phyloP scores from a whole-genome alignment of 2,329 filamentous ascomycete species.

The Chalaropsis thielavioides region DNA sequence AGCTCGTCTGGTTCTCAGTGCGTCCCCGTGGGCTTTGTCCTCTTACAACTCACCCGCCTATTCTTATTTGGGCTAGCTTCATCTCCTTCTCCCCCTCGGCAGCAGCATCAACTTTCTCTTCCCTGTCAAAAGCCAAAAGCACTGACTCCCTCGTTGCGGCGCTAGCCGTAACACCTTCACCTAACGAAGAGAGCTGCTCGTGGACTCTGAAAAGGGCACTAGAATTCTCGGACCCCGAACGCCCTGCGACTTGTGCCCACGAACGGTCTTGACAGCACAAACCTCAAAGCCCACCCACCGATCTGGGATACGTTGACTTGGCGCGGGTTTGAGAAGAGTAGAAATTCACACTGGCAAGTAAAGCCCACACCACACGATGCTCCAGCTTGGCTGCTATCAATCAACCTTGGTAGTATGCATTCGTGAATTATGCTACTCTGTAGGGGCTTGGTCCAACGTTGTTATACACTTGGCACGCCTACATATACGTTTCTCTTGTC shows the following conservation, averaged over 20 bases:
- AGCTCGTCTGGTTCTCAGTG: too few species aligned
- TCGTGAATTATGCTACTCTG: background rate
- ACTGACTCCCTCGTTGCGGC: background rate
- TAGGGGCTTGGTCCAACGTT: background rate
- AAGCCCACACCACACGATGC: too few species aligned
- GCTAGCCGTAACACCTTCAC: background rate
- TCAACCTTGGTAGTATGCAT: background rate
- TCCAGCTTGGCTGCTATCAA: background rate
- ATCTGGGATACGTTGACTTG: background rate
- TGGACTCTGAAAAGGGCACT: background rate
- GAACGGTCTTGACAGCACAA: too few species aligned
- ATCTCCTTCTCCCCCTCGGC: background rate
- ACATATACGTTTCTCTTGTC: background rate
- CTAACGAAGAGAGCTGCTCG: background rate
- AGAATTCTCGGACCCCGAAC: background rate
- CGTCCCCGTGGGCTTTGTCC: too few species aligned
- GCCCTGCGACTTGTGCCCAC: background rate
- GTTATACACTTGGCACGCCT: background rate
- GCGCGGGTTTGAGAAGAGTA: background rate
- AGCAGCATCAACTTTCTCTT: background rate
- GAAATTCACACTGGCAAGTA: background rate
- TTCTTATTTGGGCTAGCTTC: background rate
- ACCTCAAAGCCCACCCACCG: background rate
- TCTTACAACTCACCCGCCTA: background rate
- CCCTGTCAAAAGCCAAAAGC: background rate